Base-by-base conservation (phyloP, 2,329 filamentous ascomycete species). In the Meredithiella fracta region DNA sequence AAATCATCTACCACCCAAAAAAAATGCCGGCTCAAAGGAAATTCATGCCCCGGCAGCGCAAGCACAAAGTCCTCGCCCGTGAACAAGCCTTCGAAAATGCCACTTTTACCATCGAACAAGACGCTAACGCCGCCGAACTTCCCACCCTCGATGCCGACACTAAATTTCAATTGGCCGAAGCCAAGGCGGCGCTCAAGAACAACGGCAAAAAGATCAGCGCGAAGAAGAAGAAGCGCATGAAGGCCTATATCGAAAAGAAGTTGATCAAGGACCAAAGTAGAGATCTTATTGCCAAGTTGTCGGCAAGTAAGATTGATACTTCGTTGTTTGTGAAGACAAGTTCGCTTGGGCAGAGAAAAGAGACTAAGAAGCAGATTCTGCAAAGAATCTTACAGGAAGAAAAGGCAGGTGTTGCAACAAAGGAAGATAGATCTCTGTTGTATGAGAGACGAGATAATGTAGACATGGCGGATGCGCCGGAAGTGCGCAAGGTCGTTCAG, bases 241-340 rank as follows among this genome's bases (percentile, higher is more conserved):
- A 83, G 60, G 83, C 83, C 64, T 83, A 83, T 65, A 81, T 83
- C 61, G 90, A 97, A 64, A 92, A 78, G 58, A 98, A 98, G 74
- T 73, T 98, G 49, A 86, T 83, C 67, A 96, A 94, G 67, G 92
- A 98, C 65, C 91, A 97, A 67, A 94, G 87, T 64, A 75, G 86
- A 26, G 85, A 82, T 57, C 72, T 98, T 29, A 75, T 97, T 62
- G 85, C 86, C 65, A 90, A 92, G 66, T 75, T 98, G 25, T 86
- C 86, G 17, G 75, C 80, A 59, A 76, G 80, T 55, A 89, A 85
- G 64, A 78, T 92, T 61, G 90, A 97, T 65, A 94, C 87, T 1
- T 86, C 78, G 60, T 71, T 88, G 20, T 83, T 94, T 59, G 76
- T 81, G 58, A 95, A 88, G 66, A 86, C 84, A 54, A 86, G 80